Conservation (phyloP, 371 early-diverging fungal genomes). For the Apophysomyces elegans region DNA sequence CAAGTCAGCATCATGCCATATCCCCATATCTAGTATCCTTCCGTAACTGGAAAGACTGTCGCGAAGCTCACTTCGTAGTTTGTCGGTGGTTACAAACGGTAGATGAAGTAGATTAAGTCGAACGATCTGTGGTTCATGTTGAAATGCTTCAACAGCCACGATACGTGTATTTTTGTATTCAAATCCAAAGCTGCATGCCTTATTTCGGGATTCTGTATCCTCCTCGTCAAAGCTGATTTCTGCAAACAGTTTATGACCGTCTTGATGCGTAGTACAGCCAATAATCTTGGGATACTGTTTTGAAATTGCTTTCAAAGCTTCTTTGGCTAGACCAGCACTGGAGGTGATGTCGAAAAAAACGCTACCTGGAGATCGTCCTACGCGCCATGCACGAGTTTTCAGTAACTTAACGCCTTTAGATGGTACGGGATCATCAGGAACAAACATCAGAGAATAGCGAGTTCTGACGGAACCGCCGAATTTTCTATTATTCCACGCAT, state of each 20-base stretch:
- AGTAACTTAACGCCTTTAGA: neutral
- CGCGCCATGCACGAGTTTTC: neutral
- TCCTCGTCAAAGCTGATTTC: neutral
- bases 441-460: neutral
- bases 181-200: neutral
- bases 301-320: neutral
- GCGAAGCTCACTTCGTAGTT: neutral
- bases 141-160: neutral
- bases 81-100: neutral
- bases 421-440: neutral
- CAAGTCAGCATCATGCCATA: neutral
- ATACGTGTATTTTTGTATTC: neutral
- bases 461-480: neutral
- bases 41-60: neutral
- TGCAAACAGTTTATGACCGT: neutral
- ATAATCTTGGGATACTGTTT: neutral
- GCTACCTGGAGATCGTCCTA: neutral
- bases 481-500: neutral
- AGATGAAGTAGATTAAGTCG: neutral
- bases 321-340: neutral
- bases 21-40: neutral
- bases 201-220: neutral
- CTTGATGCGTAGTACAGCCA: neutral
- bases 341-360: neutral
- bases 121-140: neutral